Percentiles rank a stretch among this genome's conserved stretches.
Evolutionary conservation across 1,139 yeast species (phyloP).

Genomic region (Candida labiduridarum): DNA sequence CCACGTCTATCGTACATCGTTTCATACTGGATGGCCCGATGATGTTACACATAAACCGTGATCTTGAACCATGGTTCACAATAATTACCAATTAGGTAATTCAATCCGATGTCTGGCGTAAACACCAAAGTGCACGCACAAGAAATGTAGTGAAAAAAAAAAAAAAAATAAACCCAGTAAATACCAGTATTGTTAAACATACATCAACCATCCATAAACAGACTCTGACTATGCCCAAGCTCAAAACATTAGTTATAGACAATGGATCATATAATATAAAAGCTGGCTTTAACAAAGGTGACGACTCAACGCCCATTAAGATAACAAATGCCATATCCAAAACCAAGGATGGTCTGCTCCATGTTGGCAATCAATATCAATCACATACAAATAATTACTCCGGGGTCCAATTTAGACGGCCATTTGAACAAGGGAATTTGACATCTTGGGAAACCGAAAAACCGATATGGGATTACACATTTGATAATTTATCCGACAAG

Average conservation of each 20-base stretch:
- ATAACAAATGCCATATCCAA: constrained; percentile 73
- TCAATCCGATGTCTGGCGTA: neutral
- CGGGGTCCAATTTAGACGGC: constrained; percentile 75
- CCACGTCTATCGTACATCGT: too few species aligned
- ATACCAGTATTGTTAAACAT: neutral
- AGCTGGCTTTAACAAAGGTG: constrained; percentile 58
- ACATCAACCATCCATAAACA: neutral
- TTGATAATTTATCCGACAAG: constrained; percentile 34
- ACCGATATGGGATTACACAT: constrained; percentile 87
- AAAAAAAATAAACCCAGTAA: constrained; percentile 15
- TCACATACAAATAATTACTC: constrained; percentile 70
- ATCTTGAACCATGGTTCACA: neutral
- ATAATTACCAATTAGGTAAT: neutral
- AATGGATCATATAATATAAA: constrained; percentile 88
- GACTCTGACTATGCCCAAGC: neutral
- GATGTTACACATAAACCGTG: neutral
- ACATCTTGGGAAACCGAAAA: constrained; percentile 92
- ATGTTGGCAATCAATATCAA: constrained; percentile 71
- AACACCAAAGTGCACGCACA: neutral
- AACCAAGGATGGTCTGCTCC: constrained; percentile 74
- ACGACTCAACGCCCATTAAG: constrained; percentile 38
- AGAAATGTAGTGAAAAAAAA: neutral
- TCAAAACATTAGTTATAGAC: constrained; percentile 54
- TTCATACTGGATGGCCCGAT: neutral
- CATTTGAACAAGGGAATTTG: constrained; percentile 85